phyloP scores from a whole-genome alignment of 768 basidiomycete species.

The Cystobasidium tubakii region DNA sequence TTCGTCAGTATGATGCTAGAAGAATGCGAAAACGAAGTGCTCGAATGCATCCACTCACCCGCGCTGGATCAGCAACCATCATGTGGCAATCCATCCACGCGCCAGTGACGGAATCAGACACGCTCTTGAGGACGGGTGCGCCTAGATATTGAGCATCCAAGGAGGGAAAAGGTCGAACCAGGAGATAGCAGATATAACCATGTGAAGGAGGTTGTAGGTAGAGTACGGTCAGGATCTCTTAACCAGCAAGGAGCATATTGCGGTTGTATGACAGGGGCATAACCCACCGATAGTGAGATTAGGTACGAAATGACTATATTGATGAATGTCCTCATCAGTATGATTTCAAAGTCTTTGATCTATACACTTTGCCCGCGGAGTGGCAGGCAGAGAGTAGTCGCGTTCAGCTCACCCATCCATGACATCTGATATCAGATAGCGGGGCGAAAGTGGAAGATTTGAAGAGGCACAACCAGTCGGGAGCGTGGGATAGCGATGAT shows the following conservation, averaged over 20 bases:
- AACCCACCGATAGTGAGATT: conserved; percentile 91
- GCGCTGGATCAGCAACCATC: conserved; percentile 94
- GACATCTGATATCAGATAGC: conserved; percentile 59
- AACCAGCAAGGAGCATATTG: background rate
- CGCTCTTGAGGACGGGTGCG: conserved; percentile 69
- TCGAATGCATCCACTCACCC: conserved; percentile 54
- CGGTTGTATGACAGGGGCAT: background rate
- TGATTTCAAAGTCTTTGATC: too few relatives aligned
- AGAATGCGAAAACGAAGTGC: too few relatives aligned
- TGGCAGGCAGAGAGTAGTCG: conserved; percentile 10
- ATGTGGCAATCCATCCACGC: conserved; percentile 99
- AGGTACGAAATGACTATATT: conserved; percentile 82
- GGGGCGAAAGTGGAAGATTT: background rate
- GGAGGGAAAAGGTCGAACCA: too few relatives aligned
- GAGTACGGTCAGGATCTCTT: too few relatives aligned
- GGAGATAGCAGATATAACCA: too few relatives aligned
- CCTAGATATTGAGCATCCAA: background rate
- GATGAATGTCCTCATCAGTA: too few relatives aligned
- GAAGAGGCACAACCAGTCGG: background rate
- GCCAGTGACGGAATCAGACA: conserved; percentile 77
- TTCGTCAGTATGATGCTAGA: too few relatives aligned
- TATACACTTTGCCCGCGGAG: too few relatives aligned
- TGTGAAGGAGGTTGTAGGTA: too few relatives aligned
- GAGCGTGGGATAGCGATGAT: background rate
- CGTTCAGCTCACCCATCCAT: conserved; percentile 79